These are phyloP conservation scores for Rhododendron williamsianum DNA, from an alignment of 148 eudicot species.

Conservation along the genomic window DNA sequence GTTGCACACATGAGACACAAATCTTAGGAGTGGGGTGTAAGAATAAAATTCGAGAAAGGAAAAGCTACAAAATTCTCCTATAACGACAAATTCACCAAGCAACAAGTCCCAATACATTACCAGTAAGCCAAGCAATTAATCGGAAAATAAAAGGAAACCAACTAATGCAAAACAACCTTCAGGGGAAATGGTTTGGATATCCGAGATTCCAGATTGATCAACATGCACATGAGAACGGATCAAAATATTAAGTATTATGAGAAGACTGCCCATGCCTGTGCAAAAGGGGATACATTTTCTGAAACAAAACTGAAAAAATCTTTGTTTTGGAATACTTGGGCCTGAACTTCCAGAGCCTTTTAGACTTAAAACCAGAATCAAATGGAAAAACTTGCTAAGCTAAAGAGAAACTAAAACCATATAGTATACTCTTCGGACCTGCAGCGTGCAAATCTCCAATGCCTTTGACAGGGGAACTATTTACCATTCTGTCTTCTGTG, in stretches of 20 bases:
- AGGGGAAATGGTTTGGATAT: background rate
- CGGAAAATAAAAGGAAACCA: background rate
- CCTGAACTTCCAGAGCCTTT: background rate
- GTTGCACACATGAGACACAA: background rate
- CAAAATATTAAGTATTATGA: background rate
- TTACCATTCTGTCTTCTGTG: background rate
- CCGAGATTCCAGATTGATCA: background rate
- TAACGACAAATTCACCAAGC: background rate
- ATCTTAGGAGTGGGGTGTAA: background rate
- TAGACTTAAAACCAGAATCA: background rate
- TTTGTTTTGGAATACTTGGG: background rate
- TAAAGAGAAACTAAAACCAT: background rate
- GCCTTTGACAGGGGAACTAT: slow-evolving; percentile 2
- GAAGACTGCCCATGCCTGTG: background rate
- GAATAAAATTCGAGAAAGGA: background rate
- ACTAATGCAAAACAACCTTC: background rate
- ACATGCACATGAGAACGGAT: background rate
- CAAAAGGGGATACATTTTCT: background rate
- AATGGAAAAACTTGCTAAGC: background rate
- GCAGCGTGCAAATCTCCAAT: slow-evolving; percentile 4
- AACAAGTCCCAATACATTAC: background rate
- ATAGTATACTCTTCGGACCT: slow-evolving; percentile 10
- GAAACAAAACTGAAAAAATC: background rate
- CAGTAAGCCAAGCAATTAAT: background rate
- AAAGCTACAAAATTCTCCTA: background rate